Conservation (phyloP, 768 basidiomycete species). For the Hericium erinaceus region DNA sequence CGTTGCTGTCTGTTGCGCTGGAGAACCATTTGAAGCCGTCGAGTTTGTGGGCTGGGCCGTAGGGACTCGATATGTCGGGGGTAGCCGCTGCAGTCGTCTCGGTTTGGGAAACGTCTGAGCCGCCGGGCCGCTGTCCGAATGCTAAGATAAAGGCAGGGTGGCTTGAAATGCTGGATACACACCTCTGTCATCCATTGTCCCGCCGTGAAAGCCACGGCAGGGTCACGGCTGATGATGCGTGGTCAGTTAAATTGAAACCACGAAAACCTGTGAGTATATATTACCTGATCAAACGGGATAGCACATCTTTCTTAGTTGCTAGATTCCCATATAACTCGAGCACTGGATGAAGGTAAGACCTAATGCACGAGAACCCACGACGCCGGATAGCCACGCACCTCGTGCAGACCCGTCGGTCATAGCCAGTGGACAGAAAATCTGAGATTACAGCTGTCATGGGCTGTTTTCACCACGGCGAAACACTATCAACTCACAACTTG, state of each 20-base stretch:
- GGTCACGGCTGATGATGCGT: constrained; percentile 43
- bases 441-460: background rate
- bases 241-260: background rate
- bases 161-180: constrained; percentile 3
- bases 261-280: background rate
- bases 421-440: constrained; percentile 65
- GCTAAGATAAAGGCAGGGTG: background rate
- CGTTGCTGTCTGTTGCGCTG: constrained; percentile 68
- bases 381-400: constrained; percentile 21
- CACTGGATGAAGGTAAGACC: constrained; percentile 24
- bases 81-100: constrained; percentile 50
- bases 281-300: constrained; percentile 55
- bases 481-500: constrained; percentile 38
- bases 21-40: constrained; percentile 83
- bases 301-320: constrained; percentile 47
- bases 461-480: background rate
- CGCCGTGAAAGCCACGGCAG: constrained; percentile 51
- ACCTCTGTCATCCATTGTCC: constrained; percentile 87
- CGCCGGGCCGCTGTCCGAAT: constrained; percentile 49
- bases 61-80: constrained; percentile 20
- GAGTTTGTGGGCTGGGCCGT: constrained; percentile 47
- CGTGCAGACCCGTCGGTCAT: constrained; percentile 78
- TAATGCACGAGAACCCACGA: background rate
- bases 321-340: constrained; percentile 56
- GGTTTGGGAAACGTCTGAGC: constrained; percentile 67